These are phyloP conservation scores for Neonectria coccinea DNA, from an alignment of 2,329 filamentous ascomycete genomes.

Conservation along the genomic window DNA sequence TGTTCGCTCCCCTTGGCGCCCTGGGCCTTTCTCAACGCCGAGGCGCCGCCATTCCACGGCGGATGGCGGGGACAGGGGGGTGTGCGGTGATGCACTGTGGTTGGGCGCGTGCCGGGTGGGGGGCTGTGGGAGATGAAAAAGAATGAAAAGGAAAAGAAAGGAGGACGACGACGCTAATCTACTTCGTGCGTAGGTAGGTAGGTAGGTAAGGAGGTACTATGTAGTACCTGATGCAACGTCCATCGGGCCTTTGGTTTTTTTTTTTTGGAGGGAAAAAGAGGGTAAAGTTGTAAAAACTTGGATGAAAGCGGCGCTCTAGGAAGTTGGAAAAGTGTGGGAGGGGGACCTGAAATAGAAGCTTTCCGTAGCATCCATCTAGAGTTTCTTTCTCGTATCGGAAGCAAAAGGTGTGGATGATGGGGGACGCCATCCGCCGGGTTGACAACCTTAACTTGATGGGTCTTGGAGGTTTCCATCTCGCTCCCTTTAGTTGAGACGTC, in stretches of 20 bases:
- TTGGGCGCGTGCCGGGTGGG: not conserved
- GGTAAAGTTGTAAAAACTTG: not conserved
- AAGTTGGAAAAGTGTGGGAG: not conserved
- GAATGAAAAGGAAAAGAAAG: not conserved
- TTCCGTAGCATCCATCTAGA: not conserved
- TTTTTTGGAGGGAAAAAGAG: too few species aligned
- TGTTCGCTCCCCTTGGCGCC: not conserved
- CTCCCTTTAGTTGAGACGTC: not conserved
- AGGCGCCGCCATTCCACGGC: conserved; percentile 4
- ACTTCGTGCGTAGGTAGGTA: not conserved
- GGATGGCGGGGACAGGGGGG: not conserved
- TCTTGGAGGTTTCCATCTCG: not conserved
- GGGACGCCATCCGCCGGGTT: not conserved
- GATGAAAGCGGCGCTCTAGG: not conserved
- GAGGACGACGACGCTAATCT: not conserved
- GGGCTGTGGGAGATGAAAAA: conserved; percentile 9
- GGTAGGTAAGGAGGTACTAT: not conserved
- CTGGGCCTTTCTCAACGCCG: not conserved
- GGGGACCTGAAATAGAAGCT: conserved; percentile 5
- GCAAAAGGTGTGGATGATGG: not conserved
- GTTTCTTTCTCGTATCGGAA: conserved; percentile 5
- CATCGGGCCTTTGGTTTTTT: not conserved
- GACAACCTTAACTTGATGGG: conserved; percentile 2
- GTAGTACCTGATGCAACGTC: not conserved
- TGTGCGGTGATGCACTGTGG: not conserved